Conservation (phyloP, 495 filamentous ascomycete genomes). For the Aspergillus nanangensis region DNA sequence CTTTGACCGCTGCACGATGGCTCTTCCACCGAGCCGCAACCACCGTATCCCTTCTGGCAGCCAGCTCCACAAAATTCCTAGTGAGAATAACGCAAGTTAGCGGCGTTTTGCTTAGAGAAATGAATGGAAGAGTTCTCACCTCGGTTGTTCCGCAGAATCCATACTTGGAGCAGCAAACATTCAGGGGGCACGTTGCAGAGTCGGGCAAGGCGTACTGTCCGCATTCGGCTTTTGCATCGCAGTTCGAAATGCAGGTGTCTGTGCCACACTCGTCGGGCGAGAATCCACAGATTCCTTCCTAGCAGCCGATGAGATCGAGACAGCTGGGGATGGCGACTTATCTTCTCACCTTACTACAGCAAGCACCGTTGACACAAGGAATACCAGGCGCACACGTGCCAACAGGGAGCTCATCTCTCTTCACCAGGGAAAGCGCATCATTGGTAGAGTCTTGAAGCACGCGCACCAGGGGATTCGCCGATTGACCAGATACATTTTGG, state of each 20-base stretch:
- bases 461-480: background rate
- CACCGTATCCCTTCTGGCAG: slow-evolving; percentile 4
- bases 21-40: background rate
- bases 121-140: background rate
- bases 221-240: slow-evolving; percentile 7
- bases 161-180: slow-evolving; percentile 6
- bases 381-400: background rate
- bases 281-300: slow-evolving; percentile 1
- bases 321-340: background rate
- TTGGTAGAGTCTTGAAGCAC: background rate
- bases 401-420: background rate
- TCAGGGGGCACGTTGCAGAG: slow-evolving; percentile 2
- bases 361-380: background rate
- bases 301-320: background rate
- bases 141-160: slow-evolving; percentile 7
- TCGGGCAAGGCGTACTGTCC: slow-evolving; percentile 1
- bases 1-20: slow-evolving; percentile 3
- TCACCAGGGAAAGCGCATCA: background rate
- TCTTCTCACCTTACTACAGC: slow-evolving; percentile 2
- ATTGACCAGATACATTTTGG: background rate
- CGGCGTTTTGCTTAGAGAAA: background rate
- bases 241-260: slow-evolving; percentile 2
- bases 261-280: background rate
- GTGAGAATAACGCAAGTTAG: background rate
- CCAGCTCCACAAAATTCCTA: slow-evolving; percentile 3